These are phyloP conservation scores for Sphagnurus paluster DNA, from an alignment of 1,284 basidiomycete genomes.

Conservation along the genomic window DNA sequence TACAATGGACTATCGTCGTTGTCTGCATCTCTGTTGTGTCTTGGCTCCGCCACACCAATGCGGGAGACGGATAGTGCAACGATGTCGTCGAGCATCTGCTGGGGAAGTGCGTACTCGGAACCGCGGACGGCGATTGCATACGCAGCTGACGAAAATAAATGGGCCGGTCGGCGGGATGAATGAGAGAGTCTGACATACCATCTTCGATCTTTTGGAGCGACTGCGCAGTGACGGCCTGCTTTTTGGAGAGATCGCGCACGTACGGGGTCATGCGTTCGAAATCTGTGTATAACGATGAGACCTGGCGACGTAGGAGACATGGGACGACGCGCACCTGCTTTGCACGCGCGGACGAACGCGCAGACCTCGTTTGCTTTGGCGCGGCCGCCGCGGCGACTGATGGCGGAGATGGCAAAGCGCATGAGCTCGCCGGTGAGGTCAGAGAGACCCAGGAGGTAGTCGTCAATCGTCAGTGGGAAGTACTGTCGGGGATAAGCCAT, in stretches of 20 bases:
- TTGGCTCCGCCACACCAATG: conserved; percentile 21
- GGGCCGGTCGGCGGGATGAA: conserved; percentile 1
- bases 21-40: conserved; percentile 22
- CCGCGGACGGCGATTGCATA: conserved; percentile 70
- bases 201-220: conserved; percentile 94
- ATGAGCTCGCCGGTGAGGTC: conserved; percentile 98
- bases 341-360: conserved; percentile 78
- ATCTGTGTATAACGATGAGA: conserved; percentile 40
- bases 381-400: conserved; percentile 70
- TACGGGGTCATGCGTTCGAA: conserved; percentile 75
- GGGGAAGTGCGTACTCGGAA: conserved; percentile 69
- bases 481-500: conserved; percentile 57
- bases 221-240: conserved; percentile 83
- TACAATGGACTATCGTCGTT: conserved; percentile 23
- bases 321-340: conserved; percentile 56
- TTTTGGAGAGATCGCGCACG: conserved; percentile 78
- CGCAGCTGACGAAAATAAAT: conserved; percentile 47
- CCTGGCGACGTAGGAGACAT: not conserved
- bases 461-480: conserved; percentile 70
- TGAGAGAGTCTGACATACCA: conserved; percentile 50
- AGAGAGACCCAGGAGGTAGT: conserved; percentile 91
- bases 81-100: conserved; percentile 66
- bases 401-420: conserved; percentile 86
- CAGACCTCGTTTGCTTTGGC: conserved; percentile 71
- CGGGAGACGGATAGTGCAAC: conserved; percentile 49